Evolutionary conservation across 2,329 filamentous ascomycete species (phyloP), one percentile per base, ranked within the genome.

Genomic region (Ceratocystis eucalypticola): DNA sequence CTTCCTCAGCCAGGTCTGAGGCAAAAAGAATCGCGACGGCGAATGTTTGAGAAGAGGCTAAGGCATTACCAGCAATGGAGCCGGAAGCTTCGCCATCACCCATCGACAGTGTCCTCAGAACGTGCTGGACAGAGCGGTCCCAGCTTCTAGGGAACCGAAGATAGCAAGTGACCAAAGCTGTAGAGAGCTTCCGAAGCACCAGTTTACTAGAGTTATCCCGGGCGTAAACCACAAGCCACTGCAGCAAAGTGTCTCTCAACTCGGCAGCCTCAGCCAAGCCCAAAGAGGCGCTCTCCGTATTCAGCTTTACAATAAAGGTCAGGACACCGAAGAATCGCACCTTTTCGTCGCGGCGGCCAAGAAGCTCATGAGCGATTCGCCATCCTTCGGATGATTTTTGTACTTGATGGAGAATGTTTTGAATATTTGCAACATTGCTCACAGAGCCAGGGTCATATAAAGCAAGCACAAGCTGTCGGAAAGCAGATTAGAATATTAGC

Each of bases 281-380:
- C 50, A 89, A 75, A 17, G 79, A 78, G 66, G 76, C 74, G 70
- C 78, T 90, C 73, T 94, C 90, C n/a, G 87, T 88, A 74, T 97
- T 96, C 67, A 97, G 84, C 77, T 97, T 99, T 71, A 97, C 85
- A 63, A 91, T 95, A 70, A 96, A 88, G 0, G 93, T 97, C 68
- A 96, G 80, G 37, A 92, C 93, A 15, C 91, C 94, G 73, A 96
- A 96, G 76, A 97, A 97, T 70, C 88, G 88, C 70, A 94, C 84
- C 71, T 92, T 87, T 68, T 88, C 83, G 70, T 89, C 85, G 25
- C 82, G 77, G 68, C 84, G 85, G 63, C 79, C 79, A 10, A 96
- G 78, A 15, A 97, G 80, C 64, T 84, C 84, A 72, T 93, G 86
- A 22, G 91, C 91, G 59, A 96, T 81, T 66, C 88, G 82, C 94